Base-by-base conservation (phyloP, 805 yeast species). In the Sugiyamaella smithiae region DNA sequence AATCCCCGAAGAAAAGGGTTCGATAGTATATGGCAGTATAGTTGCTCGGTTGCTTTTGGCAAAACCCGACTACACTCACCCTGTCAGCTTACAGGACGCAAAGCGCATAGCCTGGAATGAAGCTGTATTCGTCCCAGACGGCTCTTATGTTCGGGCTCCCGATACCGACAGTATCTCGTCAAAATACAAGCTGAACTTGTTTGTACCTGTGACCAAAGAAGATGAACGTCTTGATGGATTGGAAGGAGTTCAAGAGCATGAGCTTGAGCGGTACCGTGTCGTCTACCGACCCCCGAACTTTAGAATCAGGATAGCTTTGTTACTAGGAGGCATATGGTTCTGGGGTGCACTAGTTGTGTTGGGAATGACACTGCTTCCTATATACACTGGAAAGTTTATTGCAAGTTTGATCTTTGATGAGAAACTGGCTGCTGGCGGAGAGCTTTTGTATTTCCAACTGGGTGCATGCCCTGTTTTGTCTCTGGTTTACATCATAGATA, bases 281-380 rank as follows among this genome's bases (percentile, higher is more conserved):
- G 97, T 90, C 2, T 95, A 90, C 67, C 74, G 88, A 40, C 98
- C 99, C 3, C 95, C 96, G 1, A 57, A 75, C 43, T 87, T 91
- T 65, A 74, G 80, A 45, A 26, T 60, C 1, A 74, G 97, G 50
- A 73, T 88, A 29, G 69, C 76, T 19, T 67, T 60, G 0, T 62
- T 85, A 38, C 66, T 79, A 19, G 53, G 67, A 6, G 58, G 68
- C 62, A 62, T 79, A 12, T 80, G 85, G 80, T 48, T 69, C 2
- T 75, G 74, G 24, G 62, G 67, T 1, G 51, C 58, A 1, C 33
- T 54, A 1, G 47, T 59, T 4, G 55, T 63, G 4, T 35, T 61
- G 2, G 24, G 54, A 8, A 51, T 57, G 3, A 51, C 64, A 3
- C 51, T 53, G 11, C 46, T 57, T 1, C 70, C 69, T 5, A 16